A percentile compares a stretch with the other conserved stretches of the same genome.
Evolutionary conservation across 768 basidiomycete species (phyloP).

Genomic region (Naematelia aurantialba): DNA sequence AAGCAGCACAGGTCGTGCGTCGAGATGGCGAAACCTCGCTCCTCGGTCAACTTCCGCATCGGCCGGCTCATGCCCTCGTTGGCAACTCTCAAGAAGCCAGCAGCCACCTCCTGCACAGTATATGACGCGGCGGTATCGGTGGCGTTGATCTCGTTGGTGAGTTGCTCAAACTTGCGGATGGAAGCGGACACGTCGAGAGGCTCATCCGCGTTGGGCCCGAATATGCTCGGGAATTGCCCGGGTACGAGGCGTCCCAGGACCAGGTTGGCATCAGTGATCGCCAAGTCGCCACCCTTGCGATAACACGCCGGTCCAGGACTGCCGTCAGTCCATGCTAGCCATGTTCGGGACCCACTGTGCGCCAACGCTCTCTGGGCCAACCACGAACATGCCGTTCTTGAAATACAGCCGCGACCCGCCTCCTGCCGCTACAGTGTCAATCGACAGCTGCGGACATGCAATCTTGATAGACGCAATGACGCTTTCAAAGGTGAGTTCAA

Average conservation of each 20-base stretch:
- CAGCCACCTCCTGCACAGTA: conserved; percentile 29
- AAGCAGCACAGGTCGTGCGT: conserved; percentile 55
- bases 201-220: conserved; percentile 23
- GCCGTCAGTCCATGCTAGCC: conserved; percentile 16
- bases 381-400: conserved; percentile 31
- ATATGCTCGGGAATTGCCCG: conserved; percentile 29
- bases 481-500: conserved; percentile 27
- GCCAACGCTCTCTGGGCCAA: conserved; percentile 32
- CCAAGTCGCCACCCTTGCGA: conserved; percentile 34
- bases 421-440: conserved; percentile 40
- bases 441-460: conserved; percentile 36
- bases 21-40: conserved; percentile 25
- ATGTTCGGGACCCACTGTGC: conserved; percentile 12
- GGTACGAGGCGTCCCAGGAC: conserved; percentile 35
- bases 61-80: conserved; percentile 30
- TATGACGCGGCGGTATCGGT: conserved; percentile 11
- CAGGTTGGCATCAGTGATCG: conserved; percentile 45
- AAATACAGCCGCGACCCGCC: conserved; percentile 32
- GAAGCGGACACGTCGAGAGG: conserved; percentile 22
- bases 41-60: conserved; percentile 26
- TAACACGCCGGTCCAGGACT: conserved; percentile 32
- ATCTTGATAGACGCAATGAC: conserved; percentile 27
- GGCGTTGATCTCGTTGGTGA: conserved; percentile 25
- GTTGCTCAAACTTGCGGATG: conserved; percentile 11
- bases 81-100: conserved; percentile 31